phyloP scores from a whole-genome alignment of 352 stramenopile genomes.

The Phytophthora sp. region DNA sequence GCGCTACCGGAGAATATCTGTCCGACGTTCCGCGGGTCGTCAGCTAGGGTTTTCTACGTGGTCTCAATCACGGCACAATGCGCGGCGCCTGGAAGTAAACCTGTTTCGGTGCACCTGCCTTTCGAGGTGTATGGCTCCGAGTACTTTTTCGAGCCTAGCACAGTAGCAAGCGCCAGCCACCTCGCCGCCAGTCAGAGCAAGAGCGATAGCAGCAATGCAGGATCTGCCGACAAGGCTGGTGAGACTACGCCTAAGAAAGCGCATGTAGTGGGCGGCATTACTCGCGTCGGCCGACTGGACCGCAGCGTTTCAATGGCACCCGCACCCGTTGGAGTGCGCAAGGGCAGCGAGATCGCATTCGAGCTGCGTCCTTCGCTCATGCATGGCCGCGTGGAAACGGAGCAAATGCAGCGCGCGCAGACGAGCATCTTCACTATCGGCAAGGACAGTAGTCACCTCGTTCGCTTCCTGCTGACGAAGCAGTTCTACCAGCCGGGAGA shows the following conservation, averaged over 20 bases:
- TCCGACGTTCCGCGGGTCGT: slow-evolving; percentile 62
- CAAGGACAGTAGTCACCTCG: slow-evolving; percentile 64
- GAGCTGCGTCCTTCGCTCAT: slow-evolving; percentile 68
- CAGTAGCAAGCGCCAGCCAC: slow-evolving; percentile 39
- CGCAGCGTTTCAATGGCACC: slow-evolving; percentile 37
- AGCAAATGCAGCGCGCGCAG: slow-evolving; percentile 56
- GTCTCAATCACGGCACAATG: slow-evolving; percentile 56
- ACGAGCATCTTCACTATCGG: slow-evolving; percentile 79
- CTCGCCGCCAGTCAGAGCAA: slow-evolving; percentile 21
- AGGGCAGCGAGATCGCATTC: slow-evolving; percentile 68
- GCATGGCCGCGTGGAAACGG: slow-evolving; percentile 72
- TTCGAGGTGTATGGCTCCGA: slow-evolving; percentile 66
- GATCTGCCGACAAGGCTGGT: not conserved
- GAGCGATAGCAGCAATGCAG: not conserved
- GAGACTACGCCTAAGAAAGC: slow-evolving; percentile 9
- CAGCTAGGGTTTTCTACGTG: slow-evolving; percentile 67
- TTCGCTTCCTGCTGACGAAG: slow-evolving; percentile 65
- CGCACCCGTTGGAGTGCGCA: slow-evolving; percentile 57
- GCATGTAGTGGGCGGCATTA: slow-evolving; percentile 24
- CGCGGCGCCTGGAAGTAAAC: slow-evolving; percentile 28
- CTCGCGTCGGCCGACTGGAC: slow-evolving; percentile 32
- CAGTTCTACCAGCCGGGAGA: slow-evolving; percentile 73
- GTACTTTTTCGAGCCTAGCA: slow-evolving; percentile 51
- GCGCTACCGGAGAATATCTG: slow-evolving; percentile 53
- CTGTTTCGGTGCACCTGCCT: slow-evolving; percentile 56